Percentiles rank a stretch among this genome's conserved stretches.
Conservation (phyloP, 2,329 filamentous ascomycete species). For the Ampelomyces quisqualis region DNA sequence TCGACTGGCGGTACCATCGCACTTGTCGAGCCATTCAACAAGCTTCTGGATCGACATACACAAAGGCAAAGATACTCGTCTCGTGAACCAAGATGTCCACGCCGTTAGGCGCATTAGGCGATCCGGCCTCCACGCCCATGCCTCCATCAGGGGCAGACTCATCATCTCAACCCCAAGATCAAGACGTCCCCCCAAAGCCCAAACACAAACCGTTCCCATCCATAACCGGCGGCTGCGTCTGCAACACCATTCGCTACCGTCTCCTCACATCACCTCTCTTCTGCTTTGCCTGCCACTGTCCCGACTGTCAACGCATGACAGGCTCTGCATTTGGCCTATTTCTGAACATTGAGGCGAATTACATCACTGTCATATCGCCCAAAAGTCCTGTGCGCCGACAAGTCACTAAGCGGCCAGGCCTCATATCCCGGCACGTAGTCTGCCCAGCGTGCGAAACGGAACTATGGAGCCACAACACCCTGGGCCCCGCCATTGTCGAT, state of each 20-base stretch:
- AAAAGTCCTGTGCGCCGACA: constrained; percentile 12
- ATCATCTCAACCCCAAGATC: background rate
- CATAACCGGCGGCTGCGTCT: constrained; percentile 32
- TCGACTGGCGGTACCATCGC: no score
- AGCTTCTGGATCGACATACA: no score
- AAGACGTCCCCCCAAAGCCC: background rate
- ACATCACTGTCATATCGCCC: constrained; percentile 20
- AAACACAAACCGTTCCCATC: constrained; percentile 29
- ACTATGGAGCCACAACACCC: constrained; percentile 21
- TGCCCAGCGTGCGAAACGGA: constrained; percentile 26
- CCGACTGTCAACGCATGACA: constrained; percentile 28
- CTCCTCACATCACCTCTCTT: constrained; percentile 32
- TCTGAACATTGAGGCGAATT: constrained; percentile 28
- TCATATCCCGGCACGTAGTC: constrained; percentile 2
- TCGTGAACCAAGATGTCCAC: no score
- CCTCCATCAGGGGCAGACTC: no score
- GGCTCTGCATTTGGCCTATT: constrained; percentile 28
- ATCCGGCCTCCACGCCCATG: no score
- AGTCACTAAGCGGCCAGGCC: constrained; percentile 1
- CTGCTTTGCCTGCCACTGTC: constrained; percentile 36
- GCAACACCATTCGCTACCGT: constrained; percentile 26
- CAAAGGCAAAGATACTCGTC: no score
- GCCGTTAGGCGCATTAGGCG: no score
- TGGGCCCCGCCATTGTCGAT: constrained; percentile 11
- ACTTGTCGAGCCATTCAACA: no score